phyloP scores from a whole-genome alignment of 257 asterid species.

The Solanum rostratum region DNA sequence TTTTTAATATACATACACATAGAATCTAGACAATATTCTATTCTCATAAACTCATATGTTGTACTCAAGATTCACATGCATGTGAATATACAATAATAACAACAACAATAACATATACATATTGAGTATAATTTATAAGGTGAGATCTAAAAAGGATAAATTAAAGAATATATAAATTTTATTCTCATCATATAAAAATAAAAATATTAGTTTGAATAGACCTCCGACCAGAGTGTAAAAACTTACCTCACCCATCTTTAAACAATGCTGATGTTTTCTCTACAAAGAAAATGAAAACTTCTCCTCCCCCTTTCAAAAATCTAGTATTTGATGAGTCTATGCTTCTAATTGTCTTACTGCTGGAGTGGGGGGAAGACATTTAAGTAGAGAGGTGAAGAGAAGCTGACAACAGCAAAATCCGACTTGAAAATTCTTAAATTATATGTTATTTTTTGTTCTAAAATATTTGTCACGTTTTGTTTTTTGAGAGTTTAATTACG shows the following conservation, averaged over 20 bases:
- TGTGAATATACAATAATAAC: background rate
- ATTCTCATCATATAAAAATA: background rate
- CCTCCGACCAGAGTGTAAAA: background rate
- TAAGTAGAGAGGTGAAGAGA: background rate
- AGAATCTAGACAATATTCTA: background rate
- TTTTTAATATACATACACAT: rapidly evolving
- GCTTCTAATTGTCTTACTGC: background rate
- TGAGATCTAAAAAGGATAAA: background rate
- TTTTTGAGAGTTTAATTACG: background rate
- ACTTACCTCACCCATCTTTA: background rate
- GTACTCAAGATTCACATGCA: background rate
- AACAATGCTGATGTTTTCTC: background rate
- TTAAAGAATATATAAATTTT: background rate
- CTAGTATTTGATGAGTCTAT: background rate
- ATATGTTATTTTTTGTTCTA: background rate
- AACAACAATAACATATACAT: background rate
- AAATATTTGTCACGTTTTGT: background rate
- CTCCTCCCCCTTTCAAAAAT: background rate
- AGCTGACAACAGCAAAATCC: background rate
- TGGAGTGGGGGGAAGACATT: background rate
- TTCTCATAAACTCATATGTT: background rate
- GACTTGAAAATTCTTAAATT: background rate
- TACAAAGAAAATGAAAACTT: background rate
- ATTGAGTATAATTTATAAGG: background rate
- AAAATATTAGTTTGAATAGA: rapidly evolving